These are phyloP conservation scores for Lasiodiplodia theobromae DNA, from an alignment of 2,329 filamentous ascomycete species.

Conservation along the genomic window DNA sequence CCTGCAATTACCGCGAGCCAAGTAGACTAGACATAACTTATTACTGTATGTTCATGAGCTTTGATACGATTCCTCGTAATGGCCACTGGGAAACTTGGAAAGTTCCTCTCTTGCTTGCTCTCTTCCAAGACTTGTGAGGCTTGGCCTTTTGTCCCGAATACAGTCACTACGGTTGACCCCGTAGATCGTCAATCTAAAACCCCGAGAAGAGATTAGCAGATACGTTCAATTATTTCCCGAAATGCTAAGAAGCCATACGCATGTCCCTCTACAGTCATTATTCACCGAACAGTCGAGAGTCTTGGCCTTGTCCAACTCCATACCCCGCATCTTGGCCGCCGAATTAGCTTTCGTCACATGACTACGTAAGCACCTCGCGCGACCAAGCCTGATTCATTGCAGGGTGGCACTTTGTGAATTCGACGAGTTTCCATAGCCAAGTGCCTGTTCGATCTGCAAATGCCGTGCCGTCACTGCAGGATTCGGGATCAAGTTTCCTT, in stretches of 20 bases:
- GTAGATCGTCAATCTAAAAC: background rate
- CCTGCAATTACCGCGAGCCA: too few relatives aligned
- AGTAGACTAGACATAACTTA: too few relatives aligned
- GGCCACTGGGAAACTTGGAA: too few relatives aligned
- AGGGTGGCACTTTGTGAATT: background rate
- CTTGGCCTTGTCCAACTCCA: background rate
- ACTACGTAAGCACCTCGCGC: constrained; percentile 13
- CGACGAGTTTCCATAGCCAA: background rate
- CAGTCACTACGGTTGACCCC: too few relatives aligned
- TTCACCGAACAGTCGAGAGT: constrained; percentile 1
- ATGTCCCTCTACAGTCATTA: background rate
- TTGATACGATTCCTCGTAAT: too few relatives aligned
- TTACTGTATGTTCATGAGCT: too few relatives aligned
- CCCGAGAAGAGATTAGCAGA: background rate
- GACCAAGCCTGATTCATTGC: background rate
- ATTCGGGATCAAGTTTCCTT: constrained; percentile 2
- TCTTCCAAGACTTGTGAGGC: too few relatives aligned
- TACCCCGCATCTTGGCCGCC: constrained; percentile 21
- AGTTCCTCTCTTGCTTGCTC: too few relatives aligned
- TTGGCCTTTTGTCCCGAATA: too few relatives aligned
- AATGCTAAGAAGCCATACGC: background rate
- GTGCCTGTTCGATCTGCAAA: background rate
- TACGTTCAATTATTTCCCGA: background rate
- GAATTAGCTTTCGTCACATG: background rate
- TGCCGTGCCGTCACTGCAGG: background rate